Percentiles rank a stretch among this genome's conserved stretches.
Evolutionary conservation across 208 protist species (phyloP).

Genomic region (Vickermania spadyakhi): DNA sequence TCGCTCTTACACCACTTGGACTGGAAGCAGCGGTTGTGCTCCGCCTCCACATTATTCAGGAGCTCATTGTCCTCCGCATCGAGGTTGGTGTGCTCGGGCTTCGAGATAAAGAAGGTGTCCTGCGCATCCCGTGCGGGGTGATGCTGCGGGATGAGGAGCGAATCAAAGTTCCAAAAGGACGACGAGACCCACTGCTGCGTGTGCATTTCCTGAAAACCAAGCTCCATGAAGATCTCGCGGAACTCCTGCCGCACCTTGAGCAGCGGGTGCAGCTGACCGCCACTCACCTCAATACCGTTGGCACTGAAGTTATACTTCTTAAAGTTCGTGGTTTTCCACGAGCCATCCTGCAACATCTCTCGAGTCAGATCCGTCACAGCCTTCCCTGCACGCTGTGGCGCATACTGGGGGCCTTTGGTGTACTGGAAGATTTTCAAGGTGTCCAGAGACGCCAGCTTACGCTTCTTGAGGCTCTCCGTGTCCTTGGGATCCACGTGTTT

Average conservation of each 20-base stretch:
- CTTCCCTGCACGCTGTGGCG: constrained; percentile 52
- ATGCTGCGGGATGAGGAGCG: constrained; percentile 99
- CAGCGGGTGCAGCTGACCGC: constrained; percentile 97
- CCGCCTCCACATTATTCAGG: constrained; percentile 87
- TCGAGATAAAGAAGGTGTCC: constrained; percentile 99
- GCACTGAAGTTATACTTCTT: constrained; percentile 97
- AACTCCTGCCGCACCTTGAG: constrained; percentile 98
- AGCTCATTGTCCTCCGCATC: constrained; percentile 61
- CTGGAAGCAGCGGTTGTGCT: constrained; percentile 91
- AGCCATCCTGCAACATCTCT: constrained; percentile 91
- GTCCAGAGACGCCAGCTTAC: constrained; percentile 82
- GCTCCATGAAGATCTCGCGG: constrained; percentile 98
- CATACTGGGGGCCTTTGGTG: constrained; percentile 71
- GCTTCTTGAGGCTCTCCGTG: constrained; percentile 83
- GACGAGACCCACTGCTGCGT: constrained; percentile 98
- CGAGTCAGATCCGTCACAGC: constrained; percentile 87
- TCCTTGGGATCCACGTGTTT: constrained; percentile 47
- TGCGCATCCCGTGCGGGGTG: constrained; percentile 99
- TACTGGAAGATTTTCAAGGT: constrained; percentile 75
- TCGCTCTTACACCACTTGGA: constrained; percentile 95
- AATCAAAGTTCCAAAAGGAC: constrained; percentile 99
- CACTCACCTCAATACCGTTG: constrained; percentile 64
- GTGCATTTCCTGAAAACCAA: constrained; percentile 99
- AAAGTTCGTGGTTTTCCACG: constrained; percentile 92
- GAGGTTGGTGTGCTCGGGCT: constrained; percentile 48